Base-by-base conservation (phyloP, 2,329 filamentous ascomycete species). In the Trichoderma asperellum region DNA sequence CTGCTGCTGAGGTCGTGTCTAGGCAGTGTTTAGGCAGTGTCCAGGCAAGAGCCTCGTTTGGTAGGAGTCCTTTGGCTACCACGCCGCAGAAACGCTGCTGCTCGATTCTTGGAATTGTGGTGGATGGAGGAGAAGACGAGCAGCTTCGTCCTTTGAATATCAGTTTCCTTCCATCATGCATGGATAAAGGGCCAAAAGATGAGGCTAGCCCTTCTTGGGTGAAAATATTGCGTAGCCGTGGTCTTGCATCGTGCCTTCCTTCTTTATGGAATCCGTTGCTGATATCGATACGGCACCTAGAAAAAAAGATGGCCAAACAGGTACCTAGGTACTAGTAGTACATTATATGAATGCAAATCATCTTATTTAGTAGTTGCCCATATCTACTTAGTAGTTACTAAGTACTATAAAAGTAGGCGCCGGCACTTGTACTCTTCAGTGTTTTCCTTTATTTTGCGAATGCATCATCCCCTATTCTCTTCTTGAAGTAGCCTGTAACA, bases 191-290 rank as follows among this genome's bases (percentile, higher is more conserved):
- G 24, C 24, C 24, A 24, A 24, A 24, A 24, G 24, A 24, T 24
- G 24, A 43, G 64, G 55, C 40, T 67, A 67, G 53, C 29, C 64
- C 55, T 37, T 32, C 64, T 57, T 49, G 32, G 63, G 63, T 16
- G 55, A 35, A 29, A 21, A 52, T 5, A 35, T 56, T 35, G 55
- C 47, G 43, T 18, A 49, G 40, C 4, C 21, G 18, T 57, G 29
- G 18, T 34, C n/a, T 34, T 27, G 18, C 53, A 67, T 67, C 64
- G 64, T 58, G 53, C 64, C 64, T 67, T 67, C 64, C 64, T 37
- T 59, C 40, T 59, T 53, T 52, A 37, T 57, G 18, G 16, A n/a
- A 4, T 14, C 47, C 5, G 12, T 35, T 29, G 21, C 37, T 37
- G 63, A 59, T 49, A 37, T 40, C 63, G 43, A 18, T 58, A 58